Evolutionary conservation across 1,284 basidiomycete species (phyloP).

Genomic region (Polyporus tsugae): DNA sequence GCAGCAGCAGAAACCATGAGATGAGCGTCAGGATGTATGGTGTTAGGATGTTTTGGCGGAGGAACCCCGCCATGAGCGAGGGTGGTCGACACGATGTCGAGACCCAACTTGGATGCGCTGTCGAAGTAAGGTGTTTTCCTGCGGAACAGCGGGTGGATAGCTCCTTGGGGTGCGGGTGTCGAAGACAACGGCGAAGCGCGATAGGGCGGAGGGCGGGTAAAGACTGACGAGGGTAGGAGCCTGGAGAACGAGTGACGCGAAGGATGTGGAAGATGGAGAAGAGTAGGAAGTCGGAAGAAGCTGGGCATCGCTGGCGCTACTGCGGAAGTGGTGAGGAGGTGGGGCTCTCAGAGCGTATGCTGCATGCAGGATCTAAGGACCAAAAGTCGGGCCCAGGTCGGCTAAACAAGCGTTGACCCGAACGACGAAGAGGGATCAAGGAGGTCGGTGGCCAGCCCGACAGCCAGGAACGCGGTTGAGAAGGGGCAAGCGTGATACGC

Average conservation of each 20-base stretch:
- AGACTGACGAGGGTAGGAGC: constrained; percentile 28
- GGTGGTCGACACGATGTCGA: constrained; percentile 21
- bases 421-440: background rate
- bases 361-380: background rate
- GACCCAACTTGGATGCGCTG: constrained; percentile 15
- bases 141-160: constrained; percentile 15
- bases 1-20: constrained; percentile 24
- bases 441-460: constrained; percentile 14
- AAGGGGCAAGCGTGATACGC: constrained; percentile 3
- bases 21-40: constrained; percentile 20
- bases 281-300: background rate
- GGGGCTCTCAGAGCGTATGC: background rate
- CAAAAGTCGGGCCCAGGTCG: constrained; percentile 21
- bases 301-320: constrained; percentile 1
- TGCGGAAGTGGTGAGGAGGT: constrained; percentile 10
- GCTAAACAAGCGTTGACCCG: constrained; percentile 10
- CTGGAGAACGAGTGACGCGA: constrained; percentile 21
- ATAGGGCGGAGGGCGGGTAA: constrained; percentile 16
- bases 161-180: constrained; percentile 15
- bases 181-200: constrained; percentile 9
- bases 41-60: constrained; percentile 25
- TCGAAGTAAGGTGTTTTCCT: constrained; percentile 7
- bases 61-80: constrained; percentile 28
- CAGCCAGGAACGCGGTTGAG: constrained; percentile 6
- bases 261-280: constrained; percentile 9